A percentile compares a stretch with the other conserved stretches of the same genome.
Evolutionary conservation across 495 filamentous ascomycete genomes (phyloP).

Genomic region (Lasiosphaeris hirsuta): DNA sequence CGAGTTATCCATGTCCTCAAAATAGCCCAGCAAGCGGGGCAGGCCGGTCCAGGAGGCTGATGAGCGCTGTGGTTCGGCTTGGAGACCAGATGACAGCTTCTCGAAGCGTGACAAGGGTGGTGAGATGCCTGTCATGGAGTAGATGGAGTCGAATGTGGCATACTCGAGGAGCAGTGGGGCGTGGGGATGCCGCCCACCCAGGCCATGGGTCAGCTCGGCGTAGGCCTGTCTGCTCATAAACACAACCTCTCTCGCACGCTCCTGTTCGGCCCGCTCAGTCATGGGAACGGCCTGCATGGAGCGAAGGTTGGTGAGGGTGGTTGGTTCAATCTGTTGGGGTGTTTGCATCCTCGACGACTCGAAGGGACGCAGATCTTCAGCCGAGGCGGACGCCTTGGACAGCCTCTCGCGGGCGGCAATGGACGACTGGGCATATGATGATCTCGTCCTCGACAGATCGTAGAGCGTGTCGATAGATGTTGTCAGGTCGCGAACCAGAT

Average conservation of each 20-base stretch:
- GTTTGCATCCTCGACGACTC: conserved; percentile 54
- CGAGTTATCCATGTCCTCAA: conserved; percentile 72
- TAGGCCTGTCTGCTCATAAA: conserved; percentile 51
- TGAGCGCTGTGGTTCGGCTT: conserved; percentile 51
- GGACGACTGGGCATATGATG: conserved; percentile 36
- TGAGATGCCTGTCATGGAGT: conserved; percentile 58
- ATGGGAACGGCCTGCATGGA: conserved; percentile 41
- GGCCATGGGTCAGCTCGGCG: conserved; percentile 35
- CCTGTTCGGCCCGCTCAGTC: conserved; percentile 30
- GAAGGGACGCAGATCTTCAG: conserved; percentile 47
- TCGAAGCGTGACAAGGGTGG: conserved; percentile 64
- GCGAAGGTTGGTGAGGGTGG: conserved; percentile 39
- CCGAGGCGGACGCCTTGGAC: conserved; percentile 26
- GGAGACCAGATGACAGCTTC: conserved; percentile 55
- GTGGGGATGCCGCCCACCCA: conserved; percentile 28
- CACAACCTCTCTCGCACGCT: conserved; percentile 45
- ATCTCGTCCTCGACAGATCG: conserved; percentile 74
- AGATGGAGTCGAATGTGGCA: conserved; percentile 60
- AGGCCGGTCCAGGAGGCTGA: conserved; percentile 60
- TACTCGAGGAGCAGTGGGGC: conserved; percentile 66
- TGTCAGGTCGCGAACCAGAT: conserved; percentile 73
- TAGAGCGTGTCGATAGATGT: conserved; percentile 86
- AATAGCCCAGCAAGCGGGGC: conserved; percentile 71
- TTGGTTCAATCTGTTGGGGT: conserved; percentile 50
- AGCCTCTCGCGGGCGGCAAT: conserved; percentile 21